Conservation (phyloP, 305 asterid species). For the Solanum hybrid region DNA sequence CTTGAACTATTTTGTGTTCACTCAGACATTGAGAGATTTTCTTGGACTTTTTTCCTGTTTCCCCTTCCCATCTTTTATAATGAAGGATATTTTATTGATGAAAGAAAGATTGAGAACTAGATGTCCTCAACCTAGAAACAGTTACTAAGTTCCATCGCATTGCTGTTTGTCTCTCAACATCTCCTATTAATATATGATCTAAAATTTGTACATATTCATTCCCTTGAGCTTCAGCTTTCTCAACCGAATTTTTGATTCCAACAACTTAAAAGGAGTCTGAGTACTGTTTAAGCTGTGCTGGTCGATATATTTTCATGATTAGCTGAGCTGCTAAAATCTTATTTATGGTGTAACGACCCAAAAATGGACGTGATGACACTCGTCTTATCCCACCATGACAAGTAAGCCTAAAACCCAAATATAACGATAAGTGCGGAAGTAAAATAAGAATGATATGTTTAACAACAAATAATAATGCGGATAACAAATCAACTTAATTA, state of each 20-base stretch:
- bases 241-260: not conserved
- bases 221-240: not conserved
- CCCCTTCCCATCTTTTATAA: not conserved
- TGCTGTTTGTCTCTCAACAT: not conserved
- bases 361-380: not conserved
- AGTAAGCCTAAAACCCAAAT: not conserved
- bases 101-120: conserved; percentile 1
- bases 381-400: not conserved
- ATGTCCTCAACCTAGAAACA: not conserved
- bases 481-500: not conserved
- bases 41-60: not conserved
- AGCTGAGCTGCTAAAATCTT: not conserved
- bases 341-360: not conserved
- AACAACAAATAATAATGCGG: not conserved
- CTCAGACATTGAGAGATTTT: not conserved
- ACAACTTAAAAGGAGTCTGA: not conserved
- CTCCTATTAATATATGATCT: not conserved
- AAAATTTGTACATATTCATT: not conserved
- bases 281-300: not conserved
- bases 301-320: not conserved
- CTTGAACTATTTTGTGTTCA: not conserved
- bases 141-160: not conserved
- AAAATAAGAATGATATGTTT: not conserved
- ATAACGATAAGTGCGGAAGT: not conserved
- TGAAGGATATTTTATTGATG: not conserved